Evolutionary conservation across 1,139 yeast genomes (phyloP).

Genomic region (Suhomyces chickasaworum): DNA sequence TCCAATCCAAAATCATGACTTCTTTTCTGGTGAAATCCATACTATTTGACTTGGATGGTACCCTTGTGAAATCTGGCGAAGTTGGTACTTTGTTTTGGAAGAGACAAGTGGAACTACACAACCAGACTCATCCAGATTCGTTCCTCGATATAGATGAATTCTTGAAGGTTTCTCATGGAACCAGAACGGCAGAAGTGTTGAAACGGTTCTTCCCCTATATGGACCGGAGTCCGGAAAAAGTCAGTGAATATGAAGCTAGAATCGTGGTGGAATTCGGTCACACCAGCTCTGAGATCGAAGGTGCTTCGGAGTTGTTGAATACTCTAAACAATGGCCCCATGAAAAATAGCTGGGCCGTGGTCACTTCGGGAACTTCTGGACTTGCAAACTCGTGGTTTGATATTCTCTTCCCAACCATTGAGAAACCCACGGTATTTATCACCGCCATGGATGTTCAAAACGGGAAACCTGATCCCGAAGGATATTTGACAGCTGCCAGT

Average conservation of each 20-base stretch:
- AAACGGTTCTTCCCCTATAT: conserved; percentile 20
- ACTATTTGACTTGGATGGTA: conserved; percentile 27
- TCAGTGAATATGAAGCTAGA: conserved; percentile 19
- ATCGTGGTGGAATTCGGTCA: conserved; percentile 23
- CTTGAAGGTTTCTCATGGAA: conserved; percentile 22
- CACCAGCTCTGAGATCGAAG: conserved; percentile 21
- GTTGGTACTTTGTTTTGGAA: conserved; percentile 26
- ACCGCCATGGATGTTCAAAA: conserved; percentile 24
- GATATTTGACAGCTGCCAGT: conserved; percentile 20
- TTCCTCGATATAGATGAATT: conserved; percentile 17
- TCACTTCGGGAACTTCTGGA: conserved; percentile 24
- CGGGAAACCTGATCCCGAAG: conserved; percentile 25
- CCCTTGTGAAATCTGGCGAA: conserved; percentile 24
- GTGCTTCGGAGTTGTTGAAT: conserved; percentile 17
- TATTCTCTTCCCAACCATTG: conserved; percentile 14
- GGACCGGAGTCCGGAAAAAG: conserved; percentile 13
- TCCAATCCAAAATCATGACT: not conserved
- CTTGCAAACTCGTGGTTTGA: conserved; percentile 25
- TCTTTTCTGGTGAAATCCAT: conserved; percentile 2
- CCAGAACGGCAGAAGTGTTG: conserved; percentile 22
- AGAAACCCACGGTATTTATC: conserved; percentile 22
- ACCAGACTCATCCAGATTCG: conserved; percentile 15
- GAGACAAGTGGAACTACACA: conserved; percentile 19
- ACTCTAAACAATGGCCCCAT: conserved; percentile 13
- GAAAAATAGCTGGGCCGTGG: conserved; percentile 22